Percentiles rank a stretch among this genome's conserved stretches.
phyloP scores from a whole-genome alignment of 2,329 filamentous ascomycete species.

The Colletotrichum eleusines region DNA sequence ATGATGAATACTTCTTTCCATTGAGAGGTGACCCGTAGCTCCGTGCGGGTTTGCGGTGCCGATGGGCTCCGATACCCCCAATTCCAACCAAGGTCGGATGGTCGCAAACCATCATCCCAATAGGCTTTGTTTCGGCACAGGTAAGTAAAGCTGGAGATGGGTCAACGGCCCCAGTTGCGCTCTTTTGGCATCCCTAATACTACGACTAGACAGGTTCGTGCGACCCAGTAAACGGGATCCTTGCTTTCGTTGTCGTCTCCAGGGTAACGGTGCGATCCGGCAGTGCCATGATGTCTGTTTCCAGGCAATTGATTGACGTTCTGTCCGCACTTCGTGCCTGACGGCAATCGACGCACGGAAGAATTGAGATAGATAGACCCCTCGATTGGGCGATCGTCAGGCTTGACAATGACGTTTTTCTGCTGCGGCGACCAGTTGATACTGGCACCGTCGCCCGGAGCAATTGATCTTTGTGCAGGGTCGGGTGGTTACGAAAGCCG shows the following conservation, averaged over 20 bases:
- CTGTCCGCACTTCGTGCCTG: background rate
- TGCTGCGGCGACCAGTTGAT: slow-evolving; percentile 10
- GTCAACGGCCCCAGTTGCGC: slow-evolving; percentile 2
- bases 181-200: slow-evolving; percentile 28
- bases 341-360: slow-evolving; percentile 11
- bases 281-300: background rate
- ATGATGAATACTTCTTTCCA: slow-evolving; percentile 15
- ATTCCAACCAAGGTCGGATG: slow-evolving; percentile 11
- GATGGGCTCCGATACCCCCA: slow-evolving; percentile 23
- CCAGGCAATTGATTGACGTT: background rate
- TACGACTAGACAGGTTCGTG: slow-evolving; percentile 22
- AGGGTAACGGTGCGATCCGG: slow-evolving; percentile 33
- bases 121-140: slow-evolving; percentile 29
- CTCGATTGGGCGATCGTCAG: slow-evolving; percentile 8
- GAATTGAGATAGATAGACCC: background rate
- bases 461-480: slow-evolving; percentile 20
- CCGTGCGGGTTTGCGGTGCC: slow-evolving; percentile 32
- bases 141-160: slow-evolving; percentile 19
- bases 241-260: slow-evolving; percentile 19
- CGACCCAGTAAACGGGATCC: slow-evolving; percentile 5
- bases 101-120: slow-evolving; percentile 1
- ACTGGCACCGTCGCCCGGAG: slow-evolving; percentile 27
- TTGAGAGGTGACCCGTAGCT: slow-evolving; percentile 20
- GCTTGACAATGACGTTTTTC: slow-evolving; percentile 19
- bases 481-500: slow-evolving; percentile 24